Conservation (phyloP, 106 monocot species). For the Xerophyta viscosa region DNA sequence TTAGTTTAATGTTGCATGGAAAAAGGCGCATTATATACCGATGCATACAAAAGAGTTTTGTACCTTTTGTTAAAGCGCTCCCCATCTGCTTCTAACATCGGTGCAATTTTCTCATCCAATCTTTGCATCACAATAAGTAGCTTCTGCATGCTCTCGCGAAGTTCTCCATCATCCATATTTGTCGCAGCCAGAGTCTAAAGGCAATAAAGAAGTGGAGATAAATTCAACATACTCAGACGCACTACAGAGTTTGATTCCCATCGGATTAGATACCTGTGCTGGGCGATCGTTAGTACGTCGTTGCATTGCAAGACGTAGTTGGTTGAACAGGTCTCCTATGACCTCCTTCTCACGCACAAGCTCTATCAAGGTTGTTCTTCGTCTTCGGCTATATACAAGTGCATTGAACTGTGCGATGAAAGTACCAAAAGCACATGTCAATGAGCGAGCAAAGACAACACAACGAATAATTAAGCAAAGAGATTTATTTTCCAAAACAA, state of each 20-base stretch:
- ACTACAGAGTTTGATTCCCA: background rate
- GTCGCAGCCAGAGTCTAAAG: conserved; percentile 74
- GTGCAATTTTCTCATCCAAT: conserved; percentile 80
- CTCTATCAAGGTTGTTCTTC: conserved; percentile 42
- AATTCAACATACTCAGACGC: conserved; percentile 8
- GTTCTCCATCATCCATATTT: conserved; percentile 72
- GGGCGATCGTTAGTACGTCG: conserved; percentile 59
- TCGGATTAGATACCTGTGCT: conserved; percentile 51
- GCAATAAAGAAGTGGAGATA: too few relatives aligned
- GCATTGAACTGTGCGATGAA: conserved; percentile 70
- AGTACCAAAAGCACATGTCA: background rate
- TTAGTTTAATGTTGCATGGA: too few relatives aligned
- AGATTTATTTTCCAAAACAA: too few relatives aligned
- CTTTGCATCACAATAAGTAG: conserved; percentile 92
- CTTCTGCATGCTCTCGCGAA: conserved; percentile 86
- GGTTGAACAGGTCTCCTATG: conserved; percentile 89
- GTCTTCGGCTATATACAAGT: conserved; percentile 45
- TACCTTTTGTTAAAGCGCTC: conserved; percentile 86
- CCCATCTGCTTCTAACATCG: conserved; percentile 85
- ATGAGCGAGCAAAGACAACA: too few relatives aligned
- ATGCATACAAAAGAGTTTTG: too few relatives aligned
- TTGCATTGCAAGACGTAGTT: conserved; percentile 80
- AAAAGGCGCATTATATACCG: too few relatives aligned
- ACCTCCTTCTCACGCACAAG: conserved; percentile 85
- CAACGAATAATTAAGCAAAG: too few relatives aligned